Base-by-base conservation (phyloP, 2,329 filamentous ascomycete genomes). In the Diaporthe sp. region DNA sequence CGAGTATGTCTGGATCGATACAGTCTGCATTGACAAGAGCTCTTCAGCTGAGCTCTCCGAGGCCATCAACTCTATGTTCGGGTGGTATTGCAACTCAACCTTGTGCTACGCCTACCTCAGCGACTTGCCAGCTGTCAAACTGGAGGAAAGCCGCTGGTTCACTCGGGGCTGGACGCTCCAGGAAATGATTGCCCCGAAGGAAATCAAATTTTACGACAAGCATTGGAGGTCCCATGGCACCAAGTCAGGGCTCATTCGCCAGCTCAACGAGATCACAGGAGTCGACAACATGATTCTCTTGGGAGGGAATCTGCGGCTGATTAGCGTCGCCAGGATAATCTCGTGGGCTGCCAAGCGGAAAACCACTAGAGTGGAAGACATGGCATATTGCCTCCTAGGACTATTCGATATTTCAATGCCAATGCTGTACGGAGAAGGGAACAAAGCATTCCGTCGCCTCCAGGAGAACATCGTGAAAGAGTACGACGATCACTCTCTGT, bases 371-470 rank as follows among this genome's bases (percentile, higher is more conserved):
- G 42, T 73, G 69, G 76, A 82, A 68, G 79, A 82, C 69, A 61
- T 75, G 25, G 79, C 80, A 0, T 81, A 81, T 58, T 80, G 77
- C 37, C 62, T 82, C 3, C 67, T 82, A 13, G 81, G 80, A 0
- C 65, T 81, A 12, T 81, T 82, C 39, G 77, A 73, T 28, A 73
- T 82, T 17, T 79, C 77, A 46, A 78, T 83, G 72, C 78, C 81
- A 3, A 72, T 82, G 28, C 77, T 82, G 13, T 82, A 82, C 51
- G 80, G 81, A 31, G 81, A 82, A 8, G 34, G 69, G 80, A 79
- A 42, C n/a, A 77, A 75, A 8, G 78, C 81, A 10, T 81, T 81
- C 68, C 61, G 75, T 25, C 62, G 80, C 34, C 77, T 81, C 8
- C 80, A 81, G 67, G 76, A 80, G n/a, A 79, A 81, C 61, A 79